phyloP scores from a whole-genome alignment of 371 early-diverging fungal species.

The Coemansia sp. region DNA sequence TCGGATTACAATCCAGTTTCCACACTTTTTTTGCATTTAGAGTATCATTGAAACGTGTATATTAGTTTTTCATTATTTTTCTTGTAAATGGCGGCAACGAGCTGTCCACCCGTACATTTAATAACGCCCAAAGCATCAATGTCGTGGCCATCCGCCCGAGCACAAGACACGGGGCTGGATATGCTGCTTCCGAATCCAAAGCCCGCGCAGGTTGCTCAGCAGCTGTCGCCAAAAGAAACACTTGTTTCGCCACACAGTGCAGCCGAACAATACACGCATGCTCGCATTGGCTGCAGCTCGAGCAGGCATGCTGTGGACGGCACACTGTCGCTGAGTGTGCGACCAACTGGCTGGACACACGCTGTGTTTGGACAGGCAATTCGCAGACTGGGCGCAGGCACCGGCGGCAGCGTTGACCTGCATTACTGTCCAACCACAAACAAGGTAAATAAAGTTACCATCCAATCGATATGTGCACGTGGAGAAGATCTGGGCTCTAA shows the following conservation, averaged over 20 bases:
- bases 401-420: slow-evolving; percentile 39
- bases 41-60: not conserved
- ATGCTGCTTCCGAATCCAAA: not conserved
- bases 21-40: not conserved
- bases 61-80: not conserved
- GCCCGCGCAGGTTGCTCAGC: not conserved
- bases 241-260: slow-evolving; percentile 8
- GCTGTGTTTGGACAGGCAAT: slow-evolving; percentile 22
- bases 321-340: slow-evolving; percentile 30
- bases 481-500: not conserved
- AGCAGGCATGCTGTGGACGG: slow-evolving; percentile 34
- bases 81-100: not conserved
- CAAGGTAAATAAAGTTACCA: slow-evolving; percentile 18
- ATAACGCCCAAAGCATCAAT: not conserved
- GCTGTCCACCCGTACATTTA: not conserved
- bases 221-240: not conserved
- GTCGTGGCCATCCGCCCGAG: not conserved
- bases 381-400: slow-evolving; percentile 39
- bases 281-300: not conserved
- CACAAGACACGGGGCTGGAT: not conserved
- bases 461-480: not conserved
- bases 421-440: slow-evolving; percentile 6
- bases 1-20: not conserved
- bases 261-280: not conserved
- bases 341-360: slow-evolving; percentile 36